phyloP scores from a whole-genome alignment of 108 stramenopile species.

The Ochromonas danica region DNA sequence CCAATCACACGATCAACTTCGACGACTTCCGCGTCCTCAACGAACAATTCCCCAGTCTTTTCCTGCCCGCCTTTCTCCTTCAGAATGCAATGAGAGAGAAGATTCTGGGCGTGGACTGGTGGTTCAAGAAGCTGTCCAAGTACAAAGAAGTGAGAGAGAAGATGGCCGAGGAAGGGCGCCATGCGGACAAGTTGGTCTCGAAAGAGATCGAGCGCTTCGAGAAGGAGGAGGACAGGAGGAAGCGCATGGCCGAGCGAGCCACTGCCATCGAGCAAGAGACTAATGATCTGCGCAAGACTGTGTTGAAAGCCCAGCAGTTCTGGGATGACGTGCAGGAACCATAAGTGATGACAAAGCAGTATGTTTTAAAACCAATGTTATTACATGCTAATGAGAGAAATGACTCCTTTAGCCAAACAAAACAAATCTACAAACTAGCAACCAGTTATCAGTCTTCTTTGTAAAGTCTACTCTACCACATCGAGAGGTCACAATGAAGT shows the following conservation, averaged over 20 bases:
- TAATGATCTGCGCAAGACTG: neutral
- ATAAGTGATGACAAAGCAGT: neutral
- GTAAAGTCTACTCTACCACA: neutral
- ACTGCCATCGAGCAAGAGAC: neutral
- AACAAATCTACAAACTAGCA: neutral
- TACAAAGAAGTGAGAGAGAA: conserved; percentile 12
- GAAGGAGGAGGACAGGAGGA: neutral
- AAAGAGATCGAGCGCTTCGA: conserved; percentile 3
- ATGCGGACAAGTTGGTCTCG: conserved; percentile 2
- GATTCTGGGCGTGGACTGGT: conserved; percentile 25
- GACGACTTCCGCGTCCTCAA: conserved; percentile 3
- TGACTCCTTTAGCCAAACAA: neutral
- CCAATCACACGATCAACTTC: neutral
- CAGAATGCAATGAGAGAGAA: conserved; percentile 33
- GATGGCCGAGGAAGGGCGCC: neutral
- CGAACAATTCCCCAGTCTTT: conserved; percentile 3
- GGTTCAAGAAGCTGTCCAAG: conserved; percentile 21
- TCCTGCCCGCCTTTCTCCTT: neutral
- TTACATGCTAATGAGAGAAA: neutral
- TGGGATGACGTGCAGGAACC: neutral
- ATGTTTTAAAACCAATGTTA: neutral
- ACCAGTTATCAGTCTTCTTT: neutral
- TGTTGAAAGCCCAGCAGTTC: conserved; percentile 7
- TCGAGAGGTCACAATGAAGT: neutral
- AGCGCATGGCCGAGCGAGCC: neutral